These are phyloP conservation scores for Mytilinidion resinicola DNA, from an alignment of 495 filamentous ascomycete genomes.

Conservation along the genomic window DNA sequence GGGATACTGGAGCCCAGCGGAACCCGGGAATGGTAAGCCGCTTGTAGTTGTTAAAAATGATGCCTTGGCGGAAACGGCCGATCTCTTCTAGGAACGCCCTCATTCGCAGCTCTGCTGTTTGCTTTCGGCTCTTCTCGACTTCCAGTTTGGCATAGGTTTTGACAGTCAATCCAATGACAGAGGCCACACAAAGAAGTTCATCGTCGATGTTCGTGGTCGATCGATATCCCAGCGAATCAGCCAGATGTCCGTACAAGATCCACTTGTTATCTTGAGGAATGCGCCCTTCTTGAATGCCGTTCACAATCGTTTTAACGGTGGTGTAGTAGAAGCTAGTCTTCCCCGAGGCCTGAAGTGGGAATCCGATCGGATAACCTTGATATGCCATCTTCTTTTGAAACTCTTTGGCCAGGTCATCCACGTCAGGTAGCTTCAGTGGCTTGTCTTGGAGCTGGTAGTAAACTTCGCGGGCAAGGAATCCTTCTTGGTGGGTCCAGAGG, in stretches of 20 bases:
- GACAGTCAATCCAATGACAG: constrained; percentile 2
- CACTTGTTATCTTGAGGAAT: constrained; percentile 3
- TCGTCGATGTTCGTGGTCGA: constrained; percentile 7
- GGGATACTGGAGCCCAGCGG: constrained; percentile 10
- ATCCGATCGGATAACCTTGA: constrained; percentile 2
- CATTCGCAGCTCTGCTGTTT: constrained; percentile 7
- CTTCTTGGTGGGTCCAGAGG: constrained; percentile 36
- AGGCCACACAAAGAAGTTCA: constrained; percentile 6
- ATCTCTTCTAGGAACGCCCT: constrained; percentile 6
- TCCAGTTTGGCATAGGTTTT: constrained; percentile 6
- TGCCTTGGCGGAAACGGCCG: constrained; percentile 6
- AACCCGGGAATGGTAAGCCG: constrained; percentile 11
- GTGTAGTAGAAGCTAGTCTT: constrained; percentile 8
- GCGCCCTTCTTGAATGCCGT: constrained; percentile 3
- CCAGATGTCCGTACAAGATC: constrained; percentile 5
- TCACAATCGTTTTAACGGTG: constrained; percentile 1
- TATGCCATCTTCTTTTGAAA: constrained; percentile 2
- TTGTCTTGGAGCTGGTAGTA: constrained; percentile 29
- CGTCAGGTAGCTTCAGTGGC: constrained; percentile 1
- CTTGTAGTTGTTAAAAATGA: constrained; percentile 9
- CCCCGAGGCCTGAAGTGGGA: constrained; percentile 3
- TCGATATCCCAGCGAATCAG: constrained; percentile 7
- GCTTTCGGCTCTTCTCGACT: not conserved
- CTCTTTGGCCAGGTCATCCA: constrained; percentile 1
- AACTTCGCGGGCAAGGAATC: constrained; percentile 19